Evolutionary conservation across 371 early-diverging fungal species (phyloP).

Genomic region (Coemansia sp.): DNA sequence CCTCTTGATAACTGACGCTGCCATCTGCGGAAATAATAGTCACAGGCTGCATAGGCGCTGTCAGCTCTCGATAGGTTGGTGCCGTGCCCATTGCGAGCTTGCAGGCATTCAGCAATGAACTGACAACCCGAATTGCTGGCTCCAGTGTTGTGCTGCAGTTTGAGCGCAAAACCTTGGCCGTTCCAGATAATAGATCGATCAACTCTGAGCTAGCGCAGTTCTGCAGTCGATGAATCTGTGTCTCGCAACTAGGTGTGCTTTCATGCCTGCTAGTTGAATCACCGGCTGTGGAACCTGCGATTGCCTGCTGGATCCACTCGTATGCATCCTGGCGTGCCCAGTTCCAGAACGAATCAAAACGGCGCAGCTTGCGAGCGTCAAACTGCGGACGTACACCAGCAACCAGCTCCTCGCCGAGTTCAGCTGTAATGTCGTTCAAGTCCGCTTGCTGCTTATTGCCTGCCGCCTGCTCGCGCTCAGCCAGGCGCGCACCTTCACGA

Average conservation of each 20-base stretch:
- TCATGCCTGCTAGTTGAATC: background rate
- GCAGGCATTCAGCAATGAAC: constrained; percentile 4
- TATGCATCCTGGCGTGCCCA: constrained; percentile 92
- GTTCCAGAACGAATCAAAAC: constrained; percentile 95
- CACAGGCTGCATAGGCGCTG: constrained; percentile 81
- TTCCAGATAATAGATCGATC: constrained; percentile 54
- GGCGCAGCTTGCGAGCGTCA: constrained; percentile 79
- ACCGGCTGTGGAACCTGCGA: background rate
- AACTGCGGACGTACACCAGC: constrained; percentile 86
- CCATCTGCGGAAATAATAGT: constrained; percentile 77
- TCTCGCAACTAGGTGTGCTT: background rate
- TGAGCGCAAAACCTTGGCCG: constrained; percentile 40
- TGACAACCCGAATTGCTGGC: constrained; percentile 6
- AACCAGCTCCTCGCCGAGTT: constrained; percentile 85
- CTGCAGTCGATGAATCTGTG: constrained; percentile 8
- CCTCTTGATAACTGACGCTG: constrained; percentile 55
- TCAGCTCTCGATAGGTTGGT: constrained; percentile 59
- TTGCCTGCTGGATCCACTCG: constrained; percentile 23
- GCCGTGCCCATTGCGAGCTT: background rate
- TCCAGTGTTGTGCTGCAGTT: background rate
- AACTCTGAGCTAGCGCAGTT: constrained; percentile 47
- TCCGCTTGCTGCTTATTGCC: constrained; percentile 65
- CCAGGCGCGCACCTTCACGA: constrained; percentile 65
- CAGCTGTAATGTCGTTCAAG: constrained; percentile 77
- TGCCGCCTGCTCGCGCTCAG: constrained; percentile 30